Conservation (phyloP, 2,329 filamentous ascomycete genomes). For the Epichloe baconii region DNA sequence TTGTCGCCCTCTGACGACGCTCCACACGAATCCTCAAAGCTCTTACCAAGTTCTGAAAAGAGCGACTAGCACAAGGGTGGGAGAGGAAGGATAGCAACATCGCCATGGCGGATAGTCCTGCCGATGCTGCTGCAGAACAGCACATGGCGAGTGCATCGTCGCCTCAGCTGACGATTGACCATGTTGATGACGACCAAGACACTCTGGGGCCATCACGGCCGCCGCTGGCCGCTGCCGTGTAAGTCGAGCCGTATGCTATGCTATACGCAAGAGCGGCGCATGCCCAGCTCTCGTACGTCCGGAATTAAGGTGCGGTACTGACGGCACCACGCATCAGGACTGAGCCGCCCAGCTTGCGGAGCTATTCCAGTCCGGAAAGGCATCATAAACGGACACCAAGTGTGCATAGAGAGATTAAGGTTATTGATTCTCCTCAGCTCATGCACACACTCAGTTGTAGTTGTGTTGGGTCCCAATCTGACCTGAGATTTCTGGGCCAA, state of each 20-base stretch:
- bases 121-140: background rate
- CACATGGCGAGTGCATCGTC: conserved; percentile 9
- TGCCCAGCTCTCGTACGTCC: background rate
- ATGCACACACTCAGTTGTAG: background rate
- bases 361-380: conserved; percentile 40
- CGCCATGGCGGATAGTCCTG: background rate
- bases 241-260: conserved; percentile 15
- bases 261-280: background rate
- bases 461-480: background rate
- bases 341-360: conserved; percentile 24
- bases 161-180: conserved; percentile 18
- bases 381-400: conserved; percentile 46
- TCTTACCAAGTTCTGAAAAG: background rate
- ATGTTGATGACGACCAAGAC: conserved; percentile 10
- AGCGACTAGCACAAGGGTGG: background rate
- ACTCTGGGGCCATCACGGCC: conserved; percentile 10
- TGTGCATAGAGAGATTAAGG: conserved; percentile 45
- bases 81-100: background rate
- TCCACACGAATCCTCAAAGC: too few species aligned
- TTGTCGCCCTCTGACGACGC: background rate
- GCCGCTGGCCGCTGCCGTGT: conserved; percentile 25
- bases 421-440: conserved; percentile 11
- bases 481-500: conserved; percentile 5
- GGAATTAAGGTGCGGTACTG: background rate
- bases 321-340: conserved; percentile 21